These are phyloP conservation scores for Nymphaea colorata DNA, from an alignment of 164 flowering plant genomes.

Conservation along the genomic window DNA sequence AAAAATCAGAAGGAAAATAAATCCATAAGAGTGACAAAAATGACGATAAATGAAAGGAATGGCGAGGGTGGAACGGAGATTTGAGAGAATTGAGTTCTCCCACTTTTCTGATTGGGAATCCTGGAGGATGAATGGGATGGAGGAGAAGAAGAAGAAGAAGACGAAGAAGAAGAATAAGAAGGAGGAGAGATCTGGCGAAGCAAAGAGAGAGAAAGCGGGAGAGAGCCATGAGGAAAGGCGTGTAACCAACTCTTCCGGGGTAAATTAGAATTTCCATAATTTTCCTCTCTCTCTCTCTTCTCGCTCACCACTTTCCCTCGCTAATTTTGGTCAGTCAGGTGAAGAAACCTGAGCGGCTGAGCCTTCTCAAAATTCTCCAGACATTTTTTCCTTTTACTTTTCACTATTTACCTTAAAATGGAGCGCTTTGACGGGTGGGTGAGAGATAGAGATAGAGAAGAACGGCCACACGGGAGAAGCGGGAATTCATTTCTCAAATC, in stretches of 20 bases:
- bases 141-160: conserved; percentile 1
- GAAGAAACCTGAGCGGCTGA: neutral
- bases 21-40: no score
- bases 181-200: neutral
- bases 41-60: no score
- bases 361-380: neutral
- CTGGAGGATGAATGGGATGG: neutral
- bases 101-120: neutral
- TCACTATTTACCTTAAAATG: no score
- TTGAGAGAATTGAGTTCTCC: no score
- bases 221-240: neutral
- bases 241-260: neutral
- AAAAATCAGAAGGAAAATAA: no score
- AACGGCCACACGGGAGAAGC: no score
- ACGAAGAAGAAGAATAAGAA: neutral
- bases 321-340: neutral
- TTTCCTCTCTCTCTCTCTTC: no score
- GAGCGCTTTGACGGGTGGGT: no score
- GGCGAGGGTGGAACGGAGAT: no score
- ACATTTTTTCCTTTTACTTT: neutral
- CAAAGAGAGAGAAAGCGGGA: neutral
- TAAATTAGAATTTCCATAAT: neutral
- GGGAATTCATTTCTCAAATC: no score
- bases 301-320: neutral
- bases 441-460: no score